Conservation (phyloP, 2,329 filamentous ascomycete species). For the Microsporum audouinii region DNA sequence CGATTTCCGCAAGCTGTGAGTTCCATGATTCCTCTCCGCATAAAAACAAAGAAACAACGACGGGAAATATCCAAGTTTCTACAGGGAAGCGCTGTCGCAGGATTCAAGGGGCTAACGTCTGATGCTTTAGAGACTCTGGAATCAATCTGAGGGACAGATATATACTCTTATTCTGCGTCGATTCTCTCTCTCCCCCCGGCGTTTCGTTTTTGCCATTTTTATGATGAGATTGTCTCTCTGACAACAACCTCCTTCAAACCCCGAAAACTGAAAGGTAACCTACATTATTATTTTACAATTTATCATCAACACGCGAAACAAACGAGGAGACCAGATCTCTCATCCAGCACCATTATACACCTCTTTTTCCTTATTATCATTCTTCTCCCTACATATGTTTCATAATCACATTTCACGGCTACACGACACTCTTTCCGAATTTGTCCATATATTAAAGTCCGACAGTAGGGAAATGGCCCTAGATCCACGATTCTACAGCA, state of each 20-base stretch:
- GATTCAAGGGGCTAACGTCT: background rate
- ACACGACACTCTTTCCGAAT: slow-evolving; percentile 30
- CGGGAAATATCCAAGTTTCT: background rate
- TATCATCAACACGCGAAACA: background rate
- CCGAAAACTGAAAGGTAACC: background rate
- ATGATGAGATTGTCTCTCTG: background rate
- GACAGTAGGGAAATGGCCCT: slow-evolving; percentile 31
- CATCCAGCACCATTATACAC: background rate
- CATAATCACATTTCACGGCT: slow-evolving; percentile 27
- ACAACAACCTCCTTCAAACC: background rate
- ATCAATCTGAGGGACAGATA: background rate
- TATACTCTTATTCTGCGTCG: background rate
- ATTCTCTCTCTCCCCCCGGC: background rate
- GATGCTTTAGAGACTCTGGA: background rate
- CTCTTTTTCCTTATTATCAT: background rate
- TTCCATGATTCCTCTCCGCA: background rate
- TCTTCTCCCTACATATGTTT: slow-evolving; percentile 26
- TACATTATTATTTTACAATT: background rate
- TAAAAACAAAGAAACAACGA: slow-evolving; percentile 3
- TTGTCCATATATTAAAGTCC: slow-evolving; percentile 30
- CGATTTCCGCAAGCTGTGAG: background rate
- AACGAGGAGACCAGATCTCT: background rate
- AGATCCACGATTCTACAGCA: slow-evolving; percentile 31
- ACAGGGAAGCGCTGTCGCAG: background rate
- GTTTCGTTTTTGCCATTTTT: background rate